Evolutionary conservation across 805 yeast species (phyloP).

Genomic region (Starmerella riodocensis): DNA sequence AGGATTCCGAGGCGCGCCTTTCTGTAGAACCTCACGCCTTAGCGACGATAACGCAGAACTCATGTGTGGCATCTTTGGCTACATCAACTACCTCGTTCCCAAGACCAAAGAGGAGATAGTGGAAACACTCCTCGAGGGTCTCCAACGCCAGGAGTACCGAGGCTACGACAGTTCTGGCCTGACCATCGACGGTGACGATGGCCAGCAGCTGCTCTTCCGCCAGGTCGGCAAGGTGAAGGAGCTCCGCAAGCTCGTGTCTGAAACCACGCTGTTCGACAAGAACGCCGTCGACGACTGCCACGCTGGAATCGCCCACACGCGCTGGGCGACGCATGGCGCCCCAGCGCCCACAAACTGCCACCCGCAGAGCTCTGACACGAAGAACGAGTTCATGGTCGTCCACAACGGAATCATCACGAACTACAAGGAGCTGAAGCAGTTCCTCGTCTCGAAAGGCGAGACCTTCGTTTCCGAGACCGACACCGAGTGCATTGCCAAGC

Average conservation of each 20-base stretch:
- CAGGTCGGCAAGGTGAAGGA: conserved; percentile 85
- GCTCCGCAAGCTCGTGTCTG: conserved; percentile 48
- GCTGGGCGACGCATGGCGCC: conserved; percentile 99
- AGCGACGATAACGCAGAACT: too few species aligned
- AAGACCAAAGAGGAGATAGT: conserved; percentile 85
- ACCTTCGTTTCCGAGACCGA: conserved; percentile 86
- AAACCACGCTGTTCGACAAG: conserved; percentile 35
- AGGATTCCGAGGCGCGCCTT: too few species aligned
- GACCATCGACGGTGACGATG: conserved; percentile 83
- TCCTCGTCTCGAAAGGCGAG: conserved; percentile 67
- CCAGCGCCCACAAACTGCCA: conserved; percentile 81
- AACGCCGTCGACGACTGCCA: conserved; percentile 60
- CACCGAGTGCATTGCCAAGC: conserved; percentile 93
- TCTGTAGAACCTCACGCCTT: too few species aligned
- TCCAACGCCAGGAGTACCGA: conserved; percentile 80
- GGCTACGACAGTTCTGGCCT: conserved; percentile 97
- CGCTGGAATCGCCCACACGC: conserved; percentile 95
- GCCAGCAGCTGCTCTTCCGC: conserved; percentile 60
- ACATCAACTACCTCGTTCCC: conserved; percentile 88
- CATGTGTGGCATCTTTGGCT: conserved; percentile 89
- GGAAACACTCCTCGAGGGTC: conserved; percentile 64
- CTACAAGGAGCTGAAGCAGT: conserved; percentile 77
- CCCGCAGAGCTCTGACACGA: conserved; percentile 82
- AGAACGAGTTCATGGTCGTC: conserved; percentile 76
- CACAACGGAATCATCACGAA: conserved; percentile 98